Evolutionary conservation across 1,284 basidiomycete species (phyloP).

Genomic region (Caloboletus firmus): DNA sequence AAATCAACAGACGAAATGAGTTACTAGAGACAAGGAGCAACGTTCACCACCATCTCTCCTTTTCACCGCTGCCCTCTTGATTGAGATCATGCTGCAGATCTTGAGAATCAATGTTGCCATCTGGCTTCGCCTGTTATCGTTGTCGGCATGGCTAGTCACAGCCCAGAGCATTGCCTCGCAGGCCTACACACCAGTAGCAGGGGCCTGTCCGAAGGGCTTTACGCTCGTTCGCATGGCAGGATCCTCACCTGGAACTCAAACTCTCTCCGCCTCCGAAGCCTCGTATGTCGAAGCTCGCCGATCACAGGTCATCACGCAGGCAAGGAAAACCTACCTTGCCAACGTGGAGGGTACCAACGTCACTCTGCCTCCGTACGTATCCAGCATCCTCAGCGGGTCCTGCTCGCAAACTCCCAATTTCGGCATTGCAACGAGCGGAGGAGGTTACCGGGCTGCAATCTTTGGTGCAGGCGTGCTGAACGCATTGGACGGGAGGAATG

Average conservation of each 20-base stretch:
- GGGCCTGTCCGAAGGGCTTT: conserved; percentile 33
- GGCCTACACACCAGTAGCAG: conserved; percentile 29
- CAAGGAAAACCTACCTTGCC: conserved; percentile 37
- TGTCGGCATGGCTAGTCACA: conserved; percentile 5
- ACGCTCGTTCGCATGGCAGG: conserved; percentile 37
- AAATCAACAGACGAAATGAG: not conserved
- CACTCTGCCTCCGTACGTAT: conserved; percentile 38
- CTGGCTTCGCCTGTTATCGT: conserved; percentile 17
- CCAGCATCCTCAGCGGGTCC: conserved; percentile 32
- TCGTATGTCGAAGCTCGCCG: conserved; percentile 35
- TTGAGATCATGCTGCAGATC: not conserved
- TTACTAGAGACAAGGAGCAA: too few relatives aligned
- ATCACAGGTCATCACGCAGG: conserved; percentile 29
- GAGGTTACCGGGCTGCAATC: conserved; percentile 48
- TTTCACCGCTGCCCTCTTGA: not conserved
- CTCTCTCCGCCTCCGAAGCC: conserved; percentile 32
- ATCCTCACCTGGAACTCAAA: conserved; percentile 25
- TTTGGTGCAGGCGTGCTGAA: conserved; percentile 52
- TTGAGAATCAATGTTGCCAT: not conserved
- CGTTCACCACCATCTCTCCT: too few relatives aligned
- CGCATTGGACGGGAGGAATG: conserved; percentile 50
- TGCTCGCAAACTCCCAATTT: conserved; percentile 36
- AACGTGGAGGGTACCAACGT: conserved; percentile 34
- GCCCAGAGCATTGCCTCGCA: conserved; percentile 29
- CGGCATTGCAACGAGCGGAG: conserved; percentile 48